phyloP scores from a whole-genome alignment of 2,329 filamentous ascomycete species.

The Microdochium nivale region DNA sequence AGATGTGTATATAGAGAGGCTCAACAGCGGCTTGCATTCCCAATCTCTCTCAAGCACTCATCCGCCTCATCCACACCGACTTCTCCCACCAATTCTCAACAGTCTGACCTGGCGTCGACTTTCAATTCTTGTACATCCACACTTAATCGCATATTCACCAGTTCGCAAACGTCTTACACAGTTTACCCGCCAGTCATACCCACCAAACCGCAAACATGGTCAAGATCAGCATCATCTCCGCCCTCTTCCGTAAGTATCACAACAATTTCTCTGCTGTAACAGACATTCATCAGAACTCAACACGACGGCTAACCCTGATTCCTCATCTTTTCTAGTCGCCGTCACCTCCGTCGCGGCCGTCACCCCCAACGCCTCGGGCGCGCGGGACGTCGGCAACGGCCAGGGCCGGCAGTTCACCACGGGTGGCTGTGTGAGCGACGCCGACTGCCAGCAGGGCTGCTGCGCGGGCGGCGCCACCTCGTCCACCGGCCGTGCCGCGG shows the following conservation, averaged over 20 bases:
- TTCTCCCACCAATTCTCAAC: neutral
- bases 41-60: neutral
- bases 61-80: neutral
- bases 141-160: constrained; percentile 3
- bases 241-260: constrained; percentile 18
- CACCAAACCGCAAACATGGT: constrained; percentile 21
- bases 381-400: constrained; percentile 23
- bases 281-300: neutral
- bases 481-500: constrained; percentile 15
- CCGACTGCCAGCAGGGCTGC: constrained; percentile 23
- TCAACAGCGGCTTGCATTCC: neutral
- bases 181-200: neutral
- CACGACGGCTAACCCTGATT: too few relatives aligned
- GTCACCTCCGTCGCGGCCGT: constrained; percentile 19
- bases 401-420: constrained; percentile 26
- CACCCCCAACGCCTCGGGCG: constrained; percentile 23
- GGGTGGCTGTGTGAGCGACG: constrained; percentile 23
- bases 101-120: constrained; percentile 9
- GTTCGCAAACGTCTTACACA: constrained; percentile 3
- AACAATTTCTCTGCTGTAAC: neutral
- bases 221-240: constrained; percentile 17
- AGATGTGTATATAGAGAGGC: neutral
- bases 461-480: constrained; percentile 18
- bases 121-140: constrained; percentile 1
- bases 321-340: constrained; percentile 14